Evolutionary conservation across 2,329 filamentous ascomycete species (phyloP).

Genomic region (Clarireedia paspali): DNA sequence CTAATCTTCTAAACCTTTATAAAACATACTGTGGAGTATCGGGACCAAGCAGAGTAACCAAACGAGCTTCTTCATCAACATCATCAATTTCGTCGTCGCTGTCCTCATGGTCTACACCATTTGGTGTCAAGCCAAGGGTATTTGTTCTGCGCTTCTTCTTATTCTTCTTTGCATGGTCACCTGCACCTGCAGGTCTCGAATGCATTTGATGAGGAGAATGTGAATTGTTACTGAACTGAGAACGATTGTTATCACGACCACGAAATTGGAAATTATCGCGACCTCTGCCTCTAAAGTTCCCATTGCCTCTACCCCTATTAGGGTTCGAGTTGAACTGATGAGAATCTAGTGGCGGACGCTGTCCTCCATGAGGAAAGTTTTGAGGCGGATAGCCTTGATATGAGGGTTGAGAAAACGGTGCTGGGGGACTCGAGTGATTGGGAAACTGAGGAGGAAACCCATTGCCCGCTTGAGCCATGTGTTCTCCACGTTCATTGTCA

Average conservation of each 20-base stretch:
- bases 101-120: conserved; percentile 41
- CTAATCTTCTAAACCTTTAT: conserved; percentile 20
- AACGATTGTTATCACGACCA: conserved; percentile 29
- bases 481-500: conserved; percentile 38
- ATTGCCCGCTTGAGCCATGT: conserved; percentile 37
- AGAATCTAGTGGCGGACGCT: conserved; percentile 29
- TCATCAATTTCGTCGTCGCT: conserved; percentile 58
- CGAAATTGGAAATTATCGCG: conserved; percentile 35
- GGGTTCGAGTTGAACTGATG: conserved; percentile 31
- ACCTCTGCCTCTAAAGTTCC: conserved; percentile 30
- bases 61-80: conserved; percentile 50
- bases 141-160: conserved; percentile 69
- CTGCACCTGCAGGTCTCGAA: conserved; percentile 19
- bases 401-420: conserved; percentile 26
- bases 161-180: conserved; percentile 40
- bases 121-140: conserved; percentile 62
- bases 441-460: conserved; percentile 32
- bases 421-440: conserved; percentile 27
- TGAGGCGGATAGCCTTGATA: conserved; percentile 35
- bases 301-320: conserved; percentile 34
- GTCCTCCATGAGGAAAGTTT: conserved; percentile 26
- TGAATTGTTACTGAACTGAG: conserved; percentile 14
- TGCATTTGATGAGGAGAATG: conserved; percentile 8
- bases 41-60: conserved; percentile 31
- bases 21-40: conserved; percentile 31